Conservation (phyloP, 2,329 filamentous ascomycete species). For the Waltergamsia citrina region DNA sequence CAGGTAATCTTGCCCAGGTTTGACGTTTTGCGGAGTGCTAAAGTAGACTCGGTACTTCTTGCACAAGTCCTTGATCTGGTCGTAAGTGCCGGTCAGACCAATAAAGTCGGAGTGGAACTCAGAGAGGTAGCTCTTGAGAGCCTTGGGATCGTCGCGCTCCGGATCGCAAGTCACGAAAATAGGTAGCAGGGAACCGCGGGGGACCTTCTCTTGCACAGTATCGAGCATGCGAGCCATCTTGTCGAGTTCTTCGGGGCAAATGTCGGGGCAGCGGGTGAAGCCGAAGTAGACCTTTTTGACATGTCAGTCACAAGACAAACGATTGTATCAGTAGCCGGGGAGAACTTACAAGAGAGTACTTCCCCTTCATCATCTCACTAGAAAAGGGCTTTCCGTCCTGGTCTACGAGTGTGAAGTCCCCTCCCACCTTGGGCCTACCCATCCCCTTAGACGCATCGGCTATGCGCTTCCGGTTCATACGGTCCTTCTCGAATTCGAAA, state of each 20-base stretch:
- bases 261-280: slow-evolving; percentile 96
- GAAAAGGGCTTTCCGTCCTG: slow-evolving; percentile 72
- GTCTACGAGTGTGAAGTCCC: slow-evolving; percentile 73
- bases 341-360: slow-evolving; percentile 64
- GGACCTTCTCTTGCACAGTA: slow-evolving; percentile 43
- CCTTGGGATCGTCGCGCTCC: slow-evolving; percentile 75
- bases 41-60: slow-evolving; percentile 98
- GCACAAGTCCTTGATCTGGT: slow-evolving; percentile 88
- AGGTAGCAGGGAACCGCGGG: slow-evolving; percentile 49
- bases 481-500: slow-evolving; percentile 86
- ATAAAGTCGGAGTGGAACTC: slow-evolving; percentile 87
- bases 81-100: slow-evolving; percentile 86
- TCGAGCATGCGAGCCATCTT: slow-evolving; percentile 98
- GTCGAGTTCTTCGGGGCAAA: slow-evolving; percentile 97
- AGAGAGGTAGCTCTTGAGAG: slow-evolving; percentile 73
- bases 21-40: slow-evolving; percentile 78
- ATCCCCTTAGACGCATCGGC: slow-evolving; percentile 90
- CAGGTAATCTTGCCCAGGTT: slow-evolving; percentile 90
- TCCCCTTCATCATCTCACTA: slow-evolving; percentile 74
- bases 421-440: slow-evolving; percentile 87
- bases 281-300: slow-evolving; percentile 78
- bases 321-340: slow-evolving; percentile 6
- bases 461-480: slow-evolving; percentile 80
- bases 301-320: neutral
- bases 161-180: slow-evolving; percentile 96